Base-by-base conservation (phyloP, 192 early-diverging fungal species). In the Cladochytrium replicatum region DNA sequence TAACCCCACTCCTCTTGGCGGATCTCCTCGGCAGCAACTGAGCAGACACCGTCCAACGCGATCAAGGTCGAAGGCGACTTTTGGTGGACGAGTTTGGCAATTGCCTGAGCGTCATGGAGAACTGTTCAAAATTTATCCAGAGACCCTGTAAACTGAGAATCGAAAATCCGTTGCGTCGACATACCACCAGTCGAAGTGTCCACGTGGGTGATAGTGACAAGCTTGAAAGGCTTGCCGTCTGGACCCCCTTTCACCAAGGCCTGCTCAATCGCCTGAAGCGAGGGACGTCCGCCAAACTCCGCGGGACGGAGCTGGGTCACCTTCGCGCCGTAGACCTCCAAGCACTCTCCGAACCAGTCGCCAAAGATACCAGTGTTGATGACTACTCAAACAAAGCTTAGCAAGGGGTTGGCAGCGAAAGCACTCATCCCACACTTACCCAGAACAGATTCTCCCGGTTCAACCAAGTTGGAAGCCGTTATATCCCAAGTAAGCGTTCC, bases 401-500 rank as follows among this genome's bases (percentile, higher is more conserved):
- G n/a, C n/a, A n/a, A n/a, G n/a, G n/a, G n/a, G n/a, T n/a, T n/a
- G n/a, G n/a, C n/a, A n/a, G n/a, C n/a, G n/a, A n/a, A n/a, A n/a
- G n/a, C n/a, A n/a, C n/a, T n/a, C n/a, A n/a, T n/a, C n/a, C n/a
- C n/a, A n/a, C n/a, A n/a, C n/a, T n/a, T n/a, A n/a, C n/a, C n/a
- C n/a, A 98, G 73, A 26, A 82, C 91, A 48, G 82, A 68, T 56
- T 98, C 90, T 25, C 84, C 87, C 27, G 81, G 80, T 69, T 93
- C 89, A 9, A 94, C 44, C 42, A 95, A 68, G 70, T 98, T 98
- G 28, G 85, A 80, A 22, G 87, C 87, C 26, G 85, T 84, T 76
- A 89, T 85, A 72, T 98, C 94, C 94, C 94, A 98, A 8, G 89
- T 89, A n/a, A 94, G 68, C 6, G 91, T 98, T n/a, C 91, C 91